Evolutionary conservation across 257 asterid genomes (phyloP), one percentile per base, ranked within the genome.

Genomic region (Cruciata laevipes): DNA sequence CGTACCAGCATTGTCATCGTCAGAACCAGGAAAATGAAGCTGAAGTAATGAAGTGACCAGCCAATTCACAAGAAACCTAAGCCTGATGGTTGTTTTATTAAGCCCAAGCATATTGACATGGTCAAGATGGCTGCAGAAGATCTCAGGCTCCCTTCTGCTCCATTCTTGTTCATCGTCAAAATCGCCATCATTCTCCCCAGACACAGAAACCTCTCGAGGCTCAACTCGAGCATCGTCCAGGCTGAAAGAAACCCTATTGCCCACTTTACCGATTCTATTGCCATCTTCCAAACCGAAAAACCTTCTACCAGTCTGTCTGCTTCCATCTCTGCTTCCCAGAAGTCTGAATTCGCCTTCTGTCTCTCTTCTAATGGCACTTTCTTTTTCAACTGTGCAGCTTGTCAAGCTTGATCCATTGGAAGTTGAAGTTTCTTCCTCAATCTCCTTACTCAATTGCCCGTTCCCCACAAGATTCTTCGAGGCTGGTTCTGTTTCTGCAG

Each of bases 31-130:
- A 38, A 79, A 76, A 4, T 52, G 70, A 51, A 79, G 78, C 69
- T 79, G 81, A 63, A 79, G 74, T 21, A 79, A 71, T 6, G 78
- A 76, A 20, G 81, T 70, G 1, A 79, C 81, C 31, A 76, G 60
- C 83, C 83, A 79, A 44, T 73, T 79, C 6, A 67, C 64, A 16
- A 79, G 72, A 56, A 64, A 79, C 63, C 83, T 53, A 56, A 76
- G 68, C 40, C 81, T 58, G 30, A 67, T 70, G 21, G 78, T 73
- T 8, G 83, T 76, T 59, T 44, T 79, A 61, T 73, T 79, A 20
- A 76, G 79, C 6, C 84, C 84, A 27, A 80, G 63, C 63, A 40
- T 67, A 35, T 71, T 62, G 25, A 80, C 74, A 62, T 80, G 84
- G 37, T 80, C 81, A 44, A 80, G 77, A 58, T 80, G 81, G 35